phyloP scores from a whole-genome alignment of 2,329 filamentous ascomycete species.

The Pochonia chlamydosporia region DNA sequence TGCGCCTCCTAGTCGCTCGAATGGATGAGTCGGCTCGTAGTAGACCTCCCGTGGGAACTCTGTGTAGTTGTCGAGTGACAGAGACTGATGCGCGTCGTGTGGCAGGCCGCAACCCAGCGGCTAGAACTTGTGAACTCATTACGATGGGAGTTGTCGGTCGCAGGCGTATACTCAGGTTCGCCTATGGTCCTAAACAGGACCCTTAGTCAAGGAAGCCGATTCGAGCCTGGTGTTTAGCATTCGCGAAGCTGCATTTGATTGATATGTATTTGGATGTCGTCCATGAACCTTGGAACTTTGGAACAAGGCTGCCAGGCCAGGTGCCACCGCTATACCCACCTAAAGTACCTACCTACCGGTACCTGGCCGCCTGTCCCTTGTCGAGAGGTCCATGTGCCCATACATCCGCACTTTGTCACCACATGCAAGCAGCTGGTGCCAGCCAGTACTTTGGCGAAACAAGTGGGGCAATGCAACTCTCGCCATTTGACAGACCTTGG shows the following conservation, averaged over 20 bases:
- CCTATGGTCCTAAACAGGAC: background rate
- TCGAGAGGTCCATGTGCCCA: too few relatives aligned
- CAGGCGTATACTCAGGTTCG: background rate
- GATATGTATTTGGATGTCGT: background rate
- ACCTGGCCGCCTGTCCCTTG: too few relatives aligned
- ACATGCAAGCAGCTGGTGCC: too few relatives aligned
- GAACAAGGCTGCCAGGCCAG: too few relatives aligned
- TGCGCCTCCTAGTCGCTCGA: conserved; percentile 54
- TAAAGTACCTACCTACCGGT: too few relatives aligned
- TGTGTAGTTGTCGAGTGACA: conserved; percentile 59
- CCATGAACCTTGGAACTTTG: too few relatives aligned
- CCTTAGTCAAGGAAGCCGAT: background rate
- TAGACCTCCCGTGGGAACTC: conserved; percentile 61
- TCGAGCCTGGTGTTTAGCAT: background rate
- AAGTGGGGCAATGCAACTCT: background rate
- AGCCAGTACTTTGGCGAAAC: background rate
- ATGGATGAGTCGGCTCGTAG: conserved; percentile 59
- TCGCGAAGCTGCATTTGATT: background rate
- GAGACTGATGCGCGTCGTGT: conserved; percentile 54
- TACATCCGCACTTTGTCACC: too few relatives aligned
- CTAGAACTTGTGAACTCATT: conserved; percentile 44
- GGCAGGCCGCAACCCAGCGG: conserved; percentile 63
- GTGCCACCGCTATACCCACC: too few relatives aligned
- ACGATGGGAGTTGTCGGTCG: conserved; percentile 6
- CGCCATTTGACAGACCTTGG: too few relatives aligned